Evolutionary conservation across 371 early-diverging fungal species (phyloP).

Genomic region (Saksenaea vasiformis): DNA sequence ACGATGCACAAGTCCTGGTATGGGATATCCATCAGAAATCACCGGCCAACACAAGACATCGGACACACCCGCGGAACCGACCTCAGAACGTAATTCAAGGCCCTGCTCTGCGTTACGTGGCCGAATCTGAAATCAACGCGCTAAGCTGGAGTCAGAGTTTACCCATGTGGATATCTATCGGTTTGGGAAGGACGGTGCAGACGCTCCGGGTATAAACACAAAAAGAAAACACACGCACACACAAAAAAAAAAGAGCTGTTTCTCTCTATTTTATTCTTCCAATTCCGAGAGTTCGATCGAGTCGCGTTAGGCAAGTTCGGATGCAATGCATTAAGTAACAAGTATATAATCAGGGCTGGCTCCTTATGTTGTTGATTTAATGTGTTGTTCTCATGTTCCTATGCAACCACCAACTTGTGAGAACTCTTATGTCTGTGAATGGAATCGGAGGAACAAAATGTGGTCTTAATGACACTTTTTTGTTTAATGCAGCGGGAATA

Average conservation of each 20-base stretch:
- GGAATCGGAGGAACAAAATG: neutral
- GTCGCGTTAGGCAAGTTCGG: neutral
- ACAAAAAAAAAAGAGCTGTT: neutral
- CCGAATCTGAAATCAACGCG: conserved; percentile 63
- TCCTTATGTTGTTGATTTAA: neutral
- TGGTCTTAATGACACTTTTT: neutral
- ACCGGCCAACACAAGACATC: neutral
- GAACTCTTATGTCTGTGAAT: neutral
- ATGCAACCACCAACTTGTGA: neutral
- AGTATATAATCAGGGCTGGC: neutral
- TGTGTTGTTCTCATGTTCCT: neutral
- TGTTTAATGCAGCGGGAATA: too few species aligned
- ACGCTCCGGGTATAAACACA: conserved; percentile 34
- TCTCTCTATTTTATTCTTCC: neutral
- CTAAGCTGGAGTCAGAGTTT: conserved; percentile 59
- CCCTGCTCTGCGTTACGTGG: conserved; percentile 65
- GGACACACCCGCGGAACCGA: neutral
- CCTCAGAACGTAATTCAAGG: conserved; percentile 38
- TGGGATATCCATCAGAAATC: conserved; percentile 64
- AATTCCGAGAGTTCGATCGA: neutral
- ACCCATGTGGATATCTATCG: conserved; percentile 71
- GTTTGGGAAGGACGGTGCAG: conserved; percentile 54
- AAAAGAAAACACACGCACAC: too few species aligned
- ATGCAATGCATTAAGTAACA: neutral
- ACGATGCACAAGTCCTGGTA: conserved; percentile 71